Base-by-base conservation (phyloP, 345 rosid species). In the Citrus cavaleriei region DNA sequence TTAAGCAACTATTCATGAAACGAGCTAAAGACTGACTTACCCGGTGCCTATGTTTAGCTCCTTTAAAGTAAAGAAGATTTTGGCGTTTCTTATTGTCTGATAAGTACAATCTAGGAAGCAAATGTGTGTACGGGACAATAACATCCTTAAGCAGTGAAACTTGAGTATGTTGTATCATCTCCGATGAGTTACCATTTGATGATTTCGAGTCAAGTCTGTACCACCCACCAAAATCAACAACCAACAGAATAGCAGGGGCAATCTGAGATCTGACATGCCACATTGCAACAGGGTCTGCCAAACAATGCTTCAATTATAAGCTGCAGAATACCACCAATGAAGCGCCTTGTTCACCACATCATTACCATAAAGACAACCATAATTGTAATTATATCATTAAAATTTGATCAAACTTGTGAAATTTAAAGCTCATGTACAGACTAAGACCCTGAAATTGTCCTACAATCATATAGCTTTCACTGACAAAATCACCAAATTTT, bases 251-350 rank as follows among this genome's bases (percentile, higher is more conserved):
- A 6, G 99, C 94, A 0, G 91, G 89, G 18, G 97, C 95, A 80
- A 93, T 91, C 88, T 96, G 90, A 42, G 86, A 91, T 83, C 86
- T 87, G 57, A 94, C 91, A 85, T 94, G 99, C 99, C 99, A 94
- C 97, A 94, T 91, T 68, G 98, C 97, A 81, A 94, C 95, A 7
- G 98, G 98, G 98, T 96, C 99, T 96, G 99, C 92, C 93, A 96
- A 92, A 93, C 81, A 91, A 91, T 83, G 91, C 91, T 85, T 89
- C 90, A 91, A 87, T 77, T 73, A 88, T 84, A 91, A 90, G 88
- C 87, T 85, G 76, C 75, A 71, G 27, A 71, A 22, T 71, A 71
- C 18, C 75, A 54, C 25, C 63, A 54, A 54, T 19, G 75, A 22
- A 71, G 10, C 27, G 6, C 27, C 75, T 71, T 54, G 46, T 54